A percentile compares a stretch with the other conserved stretches of the same genome.
These are phyloP conservation scores for Citrullus amarus DNA, from an alignment of 306 rosid genomes.

Conservation along the genomic window DNA sequence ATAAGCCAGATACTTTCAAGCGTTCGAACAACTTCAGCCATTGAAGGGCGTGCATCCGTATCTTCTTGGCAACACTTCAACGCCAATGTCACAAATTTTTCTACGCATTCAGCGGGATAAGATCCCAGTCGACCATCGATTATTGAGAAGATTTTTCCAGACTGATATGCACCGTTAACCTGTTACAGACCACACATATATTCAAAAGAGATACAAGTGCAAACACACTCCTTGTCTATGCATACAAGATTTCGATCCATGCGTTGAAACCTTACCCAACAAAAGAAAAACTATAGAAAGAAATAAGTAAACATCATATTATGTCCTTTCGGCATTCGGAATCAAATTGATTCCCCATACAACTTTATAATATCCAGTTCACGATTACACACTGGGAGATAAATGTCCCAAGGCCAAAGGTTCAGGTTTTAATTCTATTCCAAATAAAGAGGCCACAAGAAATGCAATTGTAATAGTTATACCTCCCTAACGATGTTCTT, in stretches of 20 bases:
- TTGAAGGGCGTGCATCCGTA: conserved; percentile 67
- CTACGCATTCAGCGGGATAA: conserved; percentile 61
- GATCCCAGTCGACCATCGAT: conserved; percentile 72
- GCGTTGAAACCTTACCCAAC: background rate
- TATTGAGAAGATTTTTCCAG: conserved; percentile 57
- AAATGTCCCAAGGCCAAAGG: background rate
- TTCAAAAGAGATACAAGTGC: background rate
- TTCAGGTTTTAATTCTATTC: background rate
- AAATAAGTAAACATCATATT: background rate
- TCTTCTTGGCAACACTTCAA: conserved; percentile 61
- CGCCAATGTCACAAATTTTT: conserved; percentile 54
- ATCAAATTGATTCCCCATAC: background rate
- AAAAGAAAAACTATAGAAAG: background rate
- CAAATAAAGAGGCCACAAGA: background rate
- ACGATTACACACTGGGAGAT: background rate
- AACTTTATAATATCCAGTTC: background rate
- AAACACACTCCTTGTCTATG: background rate
- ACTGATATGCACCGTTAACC: conserved; percentile 53
- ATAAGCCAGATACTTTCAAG: conserved; percentile 59
- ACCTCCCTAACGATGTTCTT: conserved; percentile 98
- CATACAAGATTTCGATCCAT: background rate
- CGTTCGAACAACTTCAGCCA: conserved; percentile 72
- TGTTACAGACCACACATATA: conserved; percentile 12
- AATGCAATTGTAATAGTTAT: conserved; percentile 12
- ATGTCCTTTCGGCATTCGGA: background rate